Conservation (phyloP, 768 basidiomycete genomes). For the Phaeolepiota aurea region DNA sequence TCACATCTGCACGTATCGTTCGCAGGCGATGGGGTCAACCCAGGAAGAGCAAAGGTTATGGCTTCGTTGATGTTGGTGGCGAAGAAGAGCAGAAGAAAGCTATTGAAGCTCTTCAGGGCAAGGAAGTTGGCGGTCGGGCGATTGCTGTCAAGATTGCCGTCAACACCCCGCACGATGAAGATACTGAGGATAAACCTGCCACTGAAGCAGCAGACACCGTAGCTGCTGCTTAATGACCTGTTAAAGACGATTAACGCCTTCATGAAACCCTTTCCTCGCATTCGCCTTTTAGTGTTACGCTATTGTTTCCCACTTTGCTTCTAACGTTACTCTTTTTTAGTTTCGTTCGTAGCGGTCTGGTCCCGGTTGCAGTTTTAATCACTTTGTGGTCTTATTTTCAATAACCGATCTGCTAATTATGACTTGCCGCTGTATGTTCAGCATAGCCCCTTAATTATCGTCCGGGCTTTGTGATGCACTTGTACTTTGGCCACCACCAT, state of each 20-base stretch:
- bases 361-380: conserved; percentile 27
- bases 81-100: conserved; percentile 91
- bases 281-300: conserved; percentile 11
- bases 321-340: conserved; percentile 13
- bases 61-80: conserved; percentile 90
- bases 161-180: conserved; percentile 64
- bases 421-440: too few relatives aligned
- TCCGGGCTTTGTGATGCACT: background rate
- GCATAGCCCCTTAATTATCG: too few relatives aligned
- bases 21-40: conserved; percentile 76
- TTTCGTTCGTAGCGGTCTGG: conserved; percentile 35
- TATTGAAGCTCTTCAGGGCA: conserved; percentile 78
- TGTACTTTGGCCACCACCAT: conserved; percentile 24
- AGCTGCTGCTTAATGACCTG: conserved; percentile 17
- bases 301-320: conserved; percentile 12
- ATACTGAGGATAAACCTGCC: conserved; percentile 29
- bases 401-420: too few relatives aligned
- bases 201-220: conserved; percentile 15
- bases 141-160: conserved; percentile 96
- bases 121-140: conserved; percentile 76
- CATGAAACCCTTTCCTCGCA: conserved; percentile 13
- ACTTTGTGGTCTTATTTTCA: conserved; percentile 20
- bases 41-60: conserved; percentile 92
- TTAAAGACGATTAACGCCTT: conserved; percentile 11
- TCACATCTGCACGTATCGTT: conserved; percentile 85